Base-by-base conservation (phyloP, 371 early-diverging fungal genomes). In the Mortierella polycephala region DNA sequence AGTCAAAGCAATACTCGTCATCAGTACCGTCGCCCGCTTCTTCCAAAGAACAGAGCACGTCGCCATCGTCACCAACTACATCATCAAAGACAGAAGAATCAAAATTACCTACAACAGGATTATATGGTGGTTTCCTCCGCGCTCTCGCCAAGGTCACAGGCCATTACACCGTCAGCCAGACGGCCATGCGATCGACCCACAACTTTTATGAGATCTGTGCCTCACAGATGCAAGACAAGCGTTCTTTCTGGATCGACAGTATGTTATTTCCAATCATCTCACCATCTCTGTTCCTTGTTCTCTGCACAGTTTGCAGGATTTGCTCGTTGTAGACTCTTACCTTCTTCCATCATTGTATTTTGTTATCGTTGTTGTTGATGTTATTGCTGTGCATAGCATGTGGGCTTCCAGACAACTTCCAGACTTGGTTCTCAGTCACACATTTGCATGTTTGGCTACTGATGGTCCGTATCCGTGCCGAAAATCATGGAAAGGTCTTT, bases 361-460 rank as follows among this genome's bases (percentile, higher is more conserved):
- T 57, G 5, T 45, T 8, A 57, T 57, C 18, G 18, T 9, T 42
- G 12, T 57, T 45, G 10, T 14, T 18, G 14, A 18, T 41, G 14
- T 39, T 1, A 46, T 56, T 16, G 42, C 10, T 42, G 18, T 55
- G 11, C 5, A 14, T 80, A 91, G 90, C 82, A 11, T 91, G 92
- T 64, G 88, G 88, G 23, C 82, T 97, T 40, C 93, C 93, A 13
- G 94, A 94, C 70, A 95, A 93, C 73, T 96, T 97, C 74, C 96
- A 97, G 81, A 92, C 97, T 7, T 98, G 99, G 99, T 98, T 96
- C 68, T 85, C 90, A 18, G 86, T 96, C 14, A 94, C 95, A 0
- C 91, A 94, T 47, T 81, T 98, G 54, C 97, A 98, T 72, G 89
- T 97, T 0, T 98, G 99, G 99, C 90, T 98, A 89, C 77, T 91